Evolutionary conservation across 805 yeast species (phyloP).

Genomic region (Wickerhamiella parazyma): DNA sequence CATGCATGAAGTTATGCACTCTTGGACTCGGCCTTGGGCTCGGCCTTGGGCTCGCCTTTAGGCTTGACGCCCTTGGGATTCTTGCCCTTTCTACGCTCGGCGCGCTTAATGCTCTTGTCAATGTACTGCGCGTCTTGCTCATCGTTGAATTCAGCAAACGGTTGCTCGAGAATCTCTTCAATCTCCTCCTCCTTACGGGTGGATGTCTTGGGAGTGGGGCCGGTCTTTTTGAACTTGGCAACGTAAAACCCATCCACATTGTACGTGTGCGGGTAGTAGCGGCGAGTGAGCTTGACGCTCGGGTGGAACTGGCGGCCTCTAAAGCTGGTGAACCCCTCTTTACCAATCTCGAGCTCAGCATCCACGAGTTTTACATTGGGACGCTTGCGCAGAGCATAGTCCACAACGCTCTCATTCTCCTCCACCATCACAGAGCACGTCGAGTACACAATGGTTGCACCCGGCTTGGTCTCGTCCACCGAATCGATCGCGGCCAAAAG

Average conservation of each 20-base stretch:
- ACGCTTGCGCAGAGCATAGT: slow-evolving; percentile 88
- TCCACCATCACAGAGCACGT: slow-evolving; percentile 98
- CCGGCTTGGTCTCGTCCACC: slow-evolving; percentile 82
- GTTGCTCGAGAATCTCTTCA: slow-evolving; percentile 71
- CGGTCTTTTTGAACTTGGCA: slow-evolving; percentile 88
- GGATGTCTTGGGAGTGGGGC: slow-evolving; percentile 71
- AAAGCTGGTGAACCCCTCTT: slow-evolving; percentile 85
- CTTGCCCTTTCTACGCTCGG: slow-evolving; percentile 25
- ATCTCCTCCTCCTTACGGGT: slow-evolving; percentile 61
- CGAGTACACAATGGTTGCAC: slow-evolving; percentile 90
- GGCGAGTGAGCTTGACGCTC: slow-evolving; percentile 64
- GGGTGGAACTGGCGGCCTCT: slow-evolving; percentile 86
- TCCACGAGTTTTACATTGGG: slow-evolving; percentile 93
- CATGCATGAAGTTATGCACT: too few relatives aligned
- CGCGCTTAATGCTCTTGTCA: slow-evolving; percentile 35
- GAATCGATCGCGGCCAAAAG: slow-evolving; percentile 92
- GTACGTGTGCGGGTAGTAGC: slow-evolving; percentile 97
- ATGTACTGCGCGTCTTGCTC: slow-evolving; percentile 64
- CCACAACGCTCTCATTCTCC: slow-evolving; percentile 97
- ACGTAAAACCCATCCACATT: slow-evolving; percentile 98
- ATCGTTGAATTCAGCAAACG: slow-evolving; percentile 70
- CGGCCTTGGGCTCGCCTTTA: not conserved
- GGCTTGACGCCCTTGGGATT: slow-evolving; percentile 20
- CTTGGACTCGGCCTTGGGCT: not conserved
- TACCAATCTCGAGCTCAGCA: slow-evolving; percentile 84